These are phyloP conservation scores for Polytrichum commune DNA, from an alignment of 225 moss, liverwort and hornwort genomes.

Conservation along the genomic window DNA sequence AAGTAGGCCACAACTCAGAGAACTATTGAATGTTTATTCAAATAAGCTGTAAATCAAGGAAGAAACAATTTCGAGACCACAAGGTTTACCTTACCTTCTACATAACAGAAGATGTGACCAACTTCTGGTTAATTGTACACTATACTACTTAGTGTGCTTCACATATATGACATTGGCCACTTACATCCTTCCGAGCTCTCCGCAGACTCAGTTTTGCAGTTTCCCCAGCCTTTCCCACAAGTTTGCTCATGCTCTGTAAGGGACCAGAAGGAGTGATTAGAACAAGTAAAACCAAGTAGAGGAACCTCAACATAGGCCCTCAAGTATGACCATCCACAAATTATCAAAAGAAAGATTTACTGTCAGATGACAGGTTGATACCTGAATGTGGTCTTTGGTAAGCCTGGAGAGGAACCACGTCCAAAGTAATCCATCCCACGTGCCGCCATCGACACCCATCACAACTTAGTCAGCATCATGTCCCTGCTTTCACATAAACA, in stretches of 20 bases:
- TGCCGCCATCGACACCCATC: conserved; percentile 46
- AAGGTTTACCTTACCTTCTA: background rate
- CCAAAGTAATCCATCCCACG: conserved; percentile 31
- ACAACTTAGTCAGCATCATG: conserved; percentile 59
- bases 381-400: conserved; percentile 92
- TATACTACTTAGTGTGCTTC: background rate
- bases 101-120: background rate
- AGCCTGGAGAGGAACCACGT: conserved; percentile 52
- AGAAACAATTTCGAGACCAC: background rate
- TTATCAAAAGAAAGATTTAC: background rate
- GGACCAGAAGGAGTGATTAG: background rate
- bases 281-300: background rate
- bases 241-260: conserved; percentile 79
- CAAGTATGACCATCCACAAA: background rate
- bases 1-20: background rate
- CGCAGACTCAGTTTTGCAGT: conserved; percentile 75
- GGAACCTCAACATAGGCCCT: background rate
- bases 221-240: conserved; percentile 86
- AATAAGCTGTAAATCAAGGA: background rate
- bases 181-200: conserved; percentile 93
- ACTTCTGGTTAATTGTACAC: background rate
- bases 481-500: conserved; percentile 54
- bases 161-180: background rate
- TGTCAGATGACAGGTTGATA: conserved; percentile 8
- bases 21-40: background rate